Percentiles rank a stretch among this genome's conserved stretches.
phyloP scores from a whole-genome alignment of 345 rosid species.

The Schrenkiella parvula region DNA sequence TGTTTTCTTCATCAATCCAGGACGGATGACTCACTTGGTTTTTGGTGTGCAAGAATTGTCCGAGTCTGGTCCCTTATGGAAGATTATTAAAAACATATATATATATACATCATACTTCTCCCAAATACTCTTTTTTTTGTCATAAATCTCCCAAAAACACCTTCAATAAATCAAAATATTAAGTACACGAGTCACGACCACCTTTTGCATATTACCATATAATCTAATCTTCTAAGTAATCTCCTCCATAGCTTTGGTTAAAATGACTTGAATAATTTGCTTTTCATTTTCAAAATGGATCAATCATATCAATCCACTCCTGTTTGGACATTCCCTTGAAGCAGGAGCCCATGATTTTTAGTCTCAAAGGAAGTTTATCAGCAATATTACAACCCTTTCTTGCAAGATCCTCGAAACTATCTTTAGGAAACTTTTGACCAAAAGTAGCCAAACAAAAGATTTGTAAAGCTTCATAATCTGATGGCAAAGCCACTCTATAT shows the following conservation, averaged over 20 bases:
- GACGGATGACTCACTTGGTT: too few species aligned
- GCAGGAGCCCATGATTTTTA: not conserved
- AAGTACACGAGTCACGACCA: too few species aligned
- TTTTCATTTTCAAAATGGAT: not conserved
- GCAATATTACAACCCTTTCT: not conserved
- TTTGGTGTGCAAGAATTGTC: too few species aligned
- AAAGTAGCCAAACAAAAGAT: conserved; percentile 7
- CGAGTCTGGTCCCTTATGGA: too few species aligned
- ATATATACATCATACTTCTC: not conserved
- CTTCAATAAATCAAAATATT: too few species aligned
- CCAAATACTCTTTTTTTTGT: not conserved
- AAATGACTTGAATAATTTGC: not conserved
- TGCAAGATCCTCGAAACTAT: not conserved
- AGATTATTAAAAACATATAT: too few species aligned
- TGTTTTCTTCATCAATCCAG: too few species aligned
- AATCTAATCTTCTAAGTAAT: not conserved
- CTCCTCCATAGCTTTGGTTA: not conserved
- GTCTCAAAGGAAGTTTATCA: not conserved
- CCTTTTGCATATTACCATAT: too few species aligned
- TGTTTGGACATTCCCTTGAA: not conserved
- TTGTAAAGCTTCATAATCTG: not conserved
- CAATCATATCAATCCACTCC: conserved; percentile 4
- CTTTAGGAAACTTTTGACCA: not conserved
- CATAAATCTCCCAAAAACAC: too few species aligned
- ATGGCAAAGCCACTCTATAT: conserved; percentile 1